Percentiles rank a stretch among this genome's conserved stretches.
These are phyloP conservation scores for Pisolithus tinctorius DNA, from an alignment of 768 basidiomycete species.

Conservation along the genomic window DNA sequence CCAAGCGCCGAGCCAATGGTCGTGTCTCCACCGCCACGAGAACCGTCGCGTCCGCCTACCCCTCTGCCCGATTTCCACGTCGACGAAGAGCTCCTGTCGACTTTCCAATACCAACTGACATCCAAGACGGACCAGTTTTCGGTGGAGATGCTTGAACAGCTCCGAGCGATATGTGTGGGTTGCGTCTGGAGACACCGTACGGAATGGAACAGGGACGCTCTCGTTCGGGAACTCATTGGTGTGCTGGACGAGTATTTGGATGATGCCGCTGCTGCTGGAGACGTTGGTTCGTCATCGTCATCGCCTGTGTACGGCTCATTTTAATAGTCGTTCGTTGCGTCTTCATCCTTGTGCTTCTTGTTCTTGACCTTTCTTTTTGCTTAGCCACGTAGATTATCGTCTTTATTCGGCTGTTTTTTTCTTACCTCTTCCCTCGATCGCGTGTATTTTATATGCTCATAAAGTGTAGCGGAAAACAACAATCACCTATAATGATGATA, in stretches of 20 bases:
- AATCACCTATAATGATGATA: background rate
- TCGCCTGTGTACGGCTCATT: constrained; percentile 3
- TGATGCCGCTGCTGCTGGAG: constrained; percentile 39
- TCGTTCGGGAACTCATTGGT: constrained; percentile 53
- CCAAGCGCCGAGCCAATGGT: constrained; percentile 11
- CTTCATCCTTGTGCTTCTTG: background rate
- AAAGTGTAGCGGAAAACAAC: background rate
- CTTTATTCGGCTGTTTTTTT: constrained; percentile 5
- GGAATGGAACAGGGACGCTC: constrained; percentile 74
- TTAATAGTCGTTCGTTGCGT: background rate
- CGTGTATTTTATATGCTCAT: constrained; percentile 17
- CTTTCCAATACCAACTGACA: constrained; percentile 45
- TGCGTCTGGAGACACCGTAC: constrained; percentile 75
- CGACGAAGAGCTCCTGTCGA: constrained; percentile 39
- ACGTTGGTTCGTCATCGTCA: background rate
- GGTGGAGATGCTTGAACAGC: constrained; percentile 89
- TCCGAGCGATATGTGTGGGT: constrained; percentile 77
- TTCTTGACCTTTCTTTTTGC: background rate
- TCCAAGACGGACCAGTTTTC: constrained; percentile 53
- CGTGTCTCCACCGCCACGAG: constrained; percentile 17
- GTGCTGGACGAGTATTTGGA: constrained; percentile 60
- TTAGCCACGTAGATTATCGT: constrained; percentile 9
- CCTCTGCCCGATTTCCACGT: constrained; percentile 77
- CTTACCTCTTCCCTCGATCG: too few relatives aligned
- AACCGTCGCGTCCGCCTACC: constrained; percentile 56